Base-by-base conservation (phyloP, 139 green algal genomes). In the Mychonastes homosphaera region DNA sequence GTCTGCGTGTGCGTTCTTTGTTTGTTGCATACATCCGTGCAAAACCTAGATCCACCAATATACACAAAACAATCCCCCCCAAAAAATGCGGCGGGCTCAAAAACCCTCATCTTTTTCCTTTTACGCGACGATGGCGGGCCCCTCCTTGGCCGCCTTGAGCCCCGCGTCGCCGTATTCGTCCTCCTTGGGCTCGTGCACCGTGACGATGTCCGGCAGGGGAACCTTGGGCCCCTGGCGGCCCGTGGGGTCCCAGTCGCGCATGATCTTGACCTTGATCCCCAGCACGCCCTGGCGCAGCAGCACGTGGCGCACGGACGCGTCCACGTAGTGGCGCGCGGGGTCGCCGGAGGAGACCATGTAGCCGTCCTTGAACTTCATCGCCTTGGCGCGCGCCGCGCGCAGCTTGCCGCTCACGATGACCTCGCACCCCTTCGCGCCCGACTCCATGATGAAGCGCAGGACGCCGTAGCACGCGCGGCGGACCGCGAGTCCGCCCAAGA, bases 351-450 rank as follows among this genome's bases (percentile, higher is more conserved):
- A 92, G 2, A 90, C 83, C 85, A 92, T 94, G 79, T 92, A 91
- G 28, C 84, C 85, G 53, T 94, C 84, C 68, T 95, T 96, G 88
- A 99, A 99, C 85, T 99, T 99, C 93, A 99, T 99, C 65, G 70
- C 68, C 87, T 99, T 99, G 71, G 92, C 93, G 81, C 93, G 87
- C 72, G 89, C 79, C 7, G 91, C 93, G 18, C 93, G 80, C 28
- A 99, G 79, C 84, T 99, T 99, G 74, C 93, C 93, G 28, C 76
- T 88, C 24, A 99, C 93, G 68, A 99, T 94, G 33, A 99, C 91
- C 81, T 99, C 93, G 76, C 90, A 97, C 51, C 93, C 93, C 86
- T 99, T 98, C 62, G 93, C 93, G 18, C 94, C 94, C 45, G 64
- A 81, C 80, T 99, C 93, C 93, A 99, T 99, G 36, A 99, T 88